Evolutionary conservation across 345 rosid species (phyloP), one percentile per base, ranked within the genome.

Genomic region (Leavenworthia alabamica): DNA sequence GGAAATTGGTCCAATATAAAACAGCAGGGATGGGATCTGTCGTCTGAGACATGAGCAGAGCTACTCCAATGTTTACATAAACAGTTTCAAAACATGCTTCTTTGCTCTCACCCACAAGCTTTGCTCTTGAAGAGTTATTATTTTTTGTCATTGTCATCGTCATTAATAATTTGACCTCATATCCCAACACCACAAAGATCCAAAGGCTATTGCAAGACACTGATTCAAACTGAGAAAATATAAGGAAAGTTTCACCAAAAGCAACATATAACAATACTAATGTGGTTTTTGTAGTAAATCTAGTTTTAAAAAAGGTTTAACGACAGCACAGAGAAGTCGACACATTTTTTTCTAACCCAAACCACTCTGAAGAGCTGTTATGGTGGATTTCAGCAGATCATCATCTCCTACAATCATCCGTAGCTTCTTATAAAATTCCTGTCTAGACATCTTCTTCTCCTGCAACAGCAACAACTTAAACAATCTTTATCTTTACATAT

Each of bases 1-100:
- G n/a, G n/a, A n/a, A n/a, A 91, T 64, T 83, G 86, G 95, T 89
- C 96, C 3, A 80, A 86, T 77, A 86, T 84, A 73, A 82, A 79
- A 72, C 92, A 90, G 8, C 90, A 87, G 0, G 95, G 96, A 1
- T 88, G 89, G 84, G 83, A 84, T 79, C 95, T 92, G 1, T 75
- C 91, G 6, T 36, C 77, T 45, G 76, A 70, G 56, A 37, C 55
- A 3, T 71, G 70, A 8, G 40, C 32, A n/a, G n/a, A n/a, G n/a
- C n/a, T 37, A 55, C 71, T 48, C 55, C 49, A 44, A 51, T 39
- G 44, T 62, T 43, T 15, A 40, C 61, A 22, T 50, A 55, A 69
- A 19, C 7, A 42, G 22, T 49, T 27, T 44, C 22, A 39, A 59
- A 24, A 33, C 47, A 23, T 35, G 61, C 56, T 37, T 26, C 37